Percentiles rank a stretch among this genome's conserved stretches.
These are phyloP conservation scores for Epichloe hybrida DNA, from an alignment of 2,329 filamentous ascomycete genomes.

Conservation along the genomic window DNA sequence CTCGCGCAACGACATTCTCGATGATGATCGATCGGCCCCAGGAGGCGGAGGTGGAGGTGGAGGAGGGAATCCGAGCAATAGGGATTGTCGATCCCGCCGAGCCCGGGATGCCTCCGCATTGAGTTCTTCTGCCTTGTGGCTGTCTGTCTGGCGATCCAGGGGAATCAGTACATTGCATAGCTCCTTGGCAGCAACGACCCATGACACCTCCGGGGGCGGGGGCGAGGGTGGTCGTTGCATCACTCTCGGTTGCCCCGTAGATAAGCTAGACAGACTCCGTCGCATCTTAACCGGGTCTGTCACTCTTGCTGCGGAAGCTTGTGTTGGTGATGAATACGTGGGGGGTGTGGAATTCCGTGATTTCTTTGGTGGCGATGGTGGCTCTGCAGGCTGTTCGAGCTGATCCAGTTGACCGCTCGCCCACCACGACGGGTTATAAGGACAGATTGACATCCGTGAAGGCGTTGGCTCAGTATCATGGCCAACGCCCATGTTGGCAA, in stretches of 20 bases:
- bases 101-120: conserved; percentile 51
- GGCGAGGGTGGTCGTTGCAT: conserved; percentile 39
- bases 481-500: conserved; percentile 20
- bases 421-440: conserved; percentile 64
- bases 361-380: conserved; percentile 37
- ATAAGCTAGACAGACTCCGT: conserved; percentile 45
- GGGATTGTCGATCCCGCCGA: conserved; percentile 50
- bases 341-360: conserved; percentile 46
- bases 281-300: conserved; percentile 53
- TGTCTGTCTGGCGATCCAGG: conserved; percentile 56
- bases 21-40: conserved; percentile 30
- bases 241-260: conserved; percentile 10
- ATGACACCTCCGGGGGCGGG: conserved; percentile 69
- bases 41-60: conserved; percentile 8
- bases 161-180: conserved; percentile 75
- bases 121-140: conserved; percentile 66
- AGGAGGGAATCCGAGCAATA: conserved; percentile 20
- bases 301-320: conserved; percentile 73
- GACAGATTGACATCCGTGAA: conserved; percentile 18
- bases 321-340: conserved; percentile 77
- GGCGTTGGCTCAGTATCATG: not conserved
- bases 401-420: conserved; percentile 49
- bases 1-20: conserved; percentile 58
- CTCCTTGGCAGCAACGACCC: conserved; percentile 73
- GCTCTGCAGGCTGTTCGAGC: conserved; percentile 47